Percentiles rank a stretch among this genome's conserved stretches.
These are phyloP conservation scores for Trametes cinnabarina DNA, from an alignment of 768 basidiomycete species.

Conservation along the genomic window DNA sequence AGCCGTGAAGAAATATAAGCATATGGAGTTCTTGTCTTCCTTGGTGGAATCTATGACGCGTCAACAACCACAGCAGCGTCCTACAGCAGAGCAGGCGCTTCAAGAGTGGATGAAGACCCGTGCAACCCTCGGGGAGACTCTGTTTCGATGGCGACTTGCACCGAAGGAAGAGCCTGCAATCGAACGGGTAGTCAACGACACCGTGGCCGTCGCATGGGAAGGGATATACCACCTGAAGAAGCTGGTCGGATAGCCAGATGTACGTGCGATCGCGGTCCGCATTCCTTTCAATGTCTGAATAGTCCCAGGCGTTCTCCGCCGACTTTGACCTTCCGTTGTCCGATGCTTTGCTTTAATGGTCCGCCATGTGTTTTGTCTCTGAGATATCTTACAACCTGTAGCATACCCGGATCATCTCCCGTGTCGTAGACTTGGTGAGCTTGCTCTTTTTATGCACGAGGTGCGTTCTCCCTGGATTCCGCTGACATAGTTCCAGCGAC, in stretches of 20 bases:
- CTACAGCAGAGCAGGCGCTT: neutral
- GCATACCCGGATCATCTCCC: too few species aligned
- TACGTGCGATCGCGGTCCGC: too few species aligned
- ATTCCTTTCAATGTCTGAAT: too few species aligned
- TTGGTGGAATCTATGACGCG: neutral
- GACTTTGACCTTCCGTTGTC: too few species aligned
- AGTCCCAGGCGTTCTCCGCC: too few species aligned
- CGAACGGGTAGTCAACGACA: neutral
- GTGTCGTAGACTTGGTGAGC: too few species aligned
- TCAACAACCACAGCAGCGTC: neutral
- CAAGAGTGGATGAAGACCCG: neutral
- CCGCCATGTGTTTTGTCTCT: too few species aligned
- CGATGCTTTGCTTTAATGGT: too few species aligned
- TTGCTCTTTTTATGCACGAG: too few species aligned
- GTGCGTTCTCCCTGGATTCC: too few species aligned
- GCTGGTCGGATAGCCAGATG: neutral
- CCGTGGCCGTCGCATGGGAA: neutral
- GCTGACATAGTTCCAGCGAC: too few species aligned
- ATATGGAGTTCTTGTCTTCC: neutral
- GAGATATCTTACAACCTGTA: too few species aligned
- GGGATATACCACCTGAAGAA: neutral
- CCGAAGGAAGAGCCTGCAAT: neutral
- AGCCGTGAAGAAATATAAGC: neutral
- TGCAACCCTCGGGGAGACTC: neutral
- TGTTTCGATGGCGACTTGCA: neutral